Conservation (phyloP, 805 yeast species). For the Grigorovia yakushimaensis region DNA sequence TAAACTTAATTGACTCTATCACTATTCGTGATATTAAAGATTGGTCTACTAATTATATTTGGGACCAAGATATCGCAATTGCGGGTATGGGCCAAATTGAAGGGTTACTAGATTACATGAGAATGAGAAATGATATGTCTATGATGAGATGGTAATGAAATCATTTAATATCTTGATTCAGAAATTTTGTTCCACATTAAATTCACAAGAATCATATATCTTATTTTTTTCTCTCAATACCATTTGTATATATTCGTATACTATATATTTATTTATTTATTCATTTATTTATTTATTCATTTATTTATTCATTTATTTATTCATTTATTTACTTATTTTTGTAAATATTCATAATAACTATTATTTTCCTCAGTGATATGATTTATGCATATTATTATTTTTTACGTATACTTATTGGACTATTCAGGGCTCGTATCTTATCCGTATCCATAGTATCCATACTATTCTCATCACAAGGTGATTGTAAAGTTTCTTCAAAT, state of each 20-base stretch:
- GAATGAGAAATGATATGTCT: constrained; percentile 83
- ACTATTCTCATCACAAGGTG: constrained; percentile 6
- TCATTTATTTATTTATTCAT: constrained; percentile 4
- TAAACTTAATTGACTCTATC: constrained; percentile 44
- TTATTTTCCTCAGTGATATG: too few species aligned
- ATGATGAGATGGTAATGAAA: constrained; percentile 80
- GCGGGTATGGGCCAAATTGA: constrained; percentile 83
- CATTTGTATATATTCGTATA: not conserved
- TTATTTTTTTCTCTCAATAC: not conserved
- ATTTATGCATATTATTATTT: not conserved
- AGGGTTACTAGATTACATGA: constrained; percentile 72
- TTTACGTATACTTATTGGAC: constrained; percentile 5
- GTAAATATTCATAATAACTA: not conserved
- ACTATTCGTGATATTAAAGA: constrained; percentile 48
- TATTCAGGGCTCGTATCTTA: constrained; percentile 10
- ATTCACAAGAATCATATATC: too few species aligned
- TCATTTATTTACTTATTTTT: constrained; percentile 9
- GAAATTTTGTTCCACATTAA: too few species aligned
- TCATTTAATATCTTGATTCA: too few species aligned
- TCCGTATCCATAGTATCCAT: constrained; percentile 1
- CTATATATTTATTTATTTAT: constrained; percentile 1
- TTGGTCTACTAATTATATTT: constrained; percentile 69
- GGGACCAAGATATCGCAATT: constrained; percentile 79
- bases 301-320: constrained; percentile 1
- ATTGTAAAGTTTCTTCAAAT: constrained; percentile 5